Base-by-base conservation (phyloP, 306 rosid genomes). In the Prinsepia uniflora region DNA sequence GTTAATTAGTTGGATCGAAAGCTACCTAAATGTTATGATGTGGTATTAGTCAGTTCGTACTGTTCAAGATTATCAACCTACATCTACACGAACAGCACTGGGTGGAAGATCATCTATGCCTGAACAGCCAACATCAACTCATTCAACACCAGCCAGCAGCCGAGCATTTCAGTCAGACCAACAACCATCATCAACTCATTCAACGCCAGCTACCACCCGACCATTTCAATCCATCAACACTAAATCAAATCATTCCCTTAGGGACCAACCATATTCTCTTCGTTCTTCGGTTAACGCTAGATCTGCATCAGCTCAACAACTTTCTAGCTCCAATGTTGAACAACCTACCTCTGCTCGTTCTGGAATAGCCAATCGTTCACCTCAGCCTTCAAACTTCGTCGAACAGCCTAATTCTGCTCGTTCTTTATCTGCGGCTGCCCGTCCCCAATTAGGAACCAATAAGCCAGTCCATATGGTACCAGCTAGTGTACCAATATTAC, bases 381-480 rank as follows among this genome's bases (percentile, higher is more conserved):
- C 72, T 40, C 67, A 24, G 53, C 11, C 44, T 44, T 4, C 34
- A 39, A 45, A 3, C 24, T 44, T 45, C 15, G 30, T 17, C 5
- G 78, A 75, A 65, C 78, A 67, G 34, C 78, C 78, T 47, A 40
- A 15, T 3, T 75, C 73, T 66, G 78, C 78, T 36, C 67, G 78
- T 46, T 75, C 78, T 34, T 54, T 17, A 5, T 46, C 46, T 8
- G 79, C 79, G 18, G 79, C 79, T 22, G 52, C 65, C 15, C 90
- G 96, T 52, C 86, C 85, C 0, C 82, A 52, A 52, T 76, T 79
- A 30, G 85, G 83, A 76, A 63, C 78, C 59, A 90, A 30, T 30
- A 30, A 83, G 83, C 69, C 87, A 61, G 87, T 85, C 80, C 84
- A 91, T 62, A 75, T 86, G 81, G 87, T 87, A 49, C 97, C 97